Evolutionary conservation across 495 filamentous ascomycete species (phyloP), one percentile per base, ranked within the genome.

Genomic region (Talaromyces stipitatus): DNA sequence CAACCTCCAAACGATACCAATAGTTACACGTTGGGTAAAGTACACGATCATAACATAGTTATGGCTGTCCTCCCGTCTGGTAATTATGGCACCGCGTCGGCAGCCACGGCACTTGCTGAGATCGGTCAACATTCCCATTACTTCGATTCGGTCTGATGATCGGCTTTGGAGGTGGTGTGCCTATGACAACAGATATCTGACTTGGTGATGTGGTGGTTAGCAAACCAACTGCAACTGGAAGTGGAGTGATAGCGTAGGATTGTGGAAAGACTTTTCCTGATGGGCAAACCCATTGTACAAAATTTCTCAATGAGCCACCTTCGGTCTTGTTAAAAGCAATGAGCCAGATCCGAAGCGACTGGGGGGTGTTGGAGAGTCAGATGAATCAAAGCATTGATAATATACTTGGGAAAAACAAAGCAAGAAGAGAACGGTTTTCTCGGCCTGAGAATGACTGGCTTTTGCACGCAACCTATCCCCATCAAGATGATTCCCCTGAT

Each of bases 171-270:
- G 70, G 65, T 29, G 69, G 68, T 29, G 71, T 67, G 23, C 66
- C 69, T 27, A 63, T 61, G 55, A 63, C 56, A 46, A 46, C 62
- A 23, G 70, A 78, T 55, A 63, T 73, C 41, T 64, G 66, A 33
- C 66, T 78, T 11, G 75, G 76, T 28, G 74, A 77, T 63, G 65
- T 78, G 14, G 73, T 78, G 2, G 66, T 80, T 47, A 70, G 73
- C 62, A 56, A 65, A 22, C 68, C 71, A 7, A 60, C 29, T n/a
- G 58, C 52, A 12, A 62, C 22, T 7, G 61, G 56, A 57, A 62
- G 64, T 28, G 72, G 73, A 16, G 73, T 78, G 2, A 62, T 78
- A 7, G 69, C 75, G 55, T 77, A 72, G 56, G 68, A 77, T 50
- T 60, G 66, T 50, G 73, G 72, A 9, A 76, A 73, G 54, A 56